Base-by-base conservation (phyloP, 176 grass and related monocot genomes). In the Stipa capillata region DNA sequence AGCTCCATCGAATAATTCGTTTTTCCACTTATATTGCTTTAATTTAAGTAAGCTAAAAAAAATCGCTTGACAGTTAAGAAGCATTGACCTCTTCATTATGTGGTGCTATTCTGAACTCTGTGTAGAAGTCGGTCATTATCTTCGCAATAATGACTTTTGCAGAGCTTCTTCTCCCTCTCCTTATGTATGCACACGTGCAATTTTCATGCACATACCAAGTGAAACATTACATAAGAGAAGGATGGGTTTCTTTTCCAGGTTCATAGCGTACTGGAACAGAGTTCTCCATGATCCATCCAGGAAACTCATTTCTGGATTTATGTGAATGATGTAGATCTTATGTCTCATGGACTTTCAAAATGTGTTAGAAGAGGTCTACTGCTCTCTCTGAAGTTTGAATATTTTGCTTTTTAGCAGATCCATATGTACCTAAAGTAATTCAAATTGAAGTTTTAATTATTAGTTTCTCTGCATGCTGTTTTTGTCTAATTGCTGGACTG, bases 281-380 rank as follows among this genome's bases (percentile, higher is more conserved):
- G 32, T 74, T 79, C 40, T 79, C 72, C 81, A 74, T 61, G 69
- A 84, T 84, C 52, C 47, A 89, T 84, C 42, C 51, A 80, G 40
- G 39, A 83, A 82, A 62, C 63, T 77, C 6, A 48, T 78, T 74
- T 80, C 69, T 61, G 69, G 55, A 69, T 17, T 50, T 84, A n/a
- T 65, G 17, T 73, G 80, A 83, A 73, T 53, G 68, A 79, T 74
- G 43, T 73, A 51, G 50, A 79, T 67, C 67, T 73, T 78, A 79
- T 50, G 24, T 58, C 23, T 66, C 24, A 16, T 74, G 49, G 41
- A 62, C 69, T 66, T 79, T 73, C 67, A 79, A 56, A 88, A 50
- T 65, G n/a, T 79, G 25, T 79, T 77, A 65, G 21, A 84, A 67
- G 58, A 79, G 67, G 37, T 60, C 59, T 53, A 85, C 34, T 29